Percentiles rank a stretch among this genome's conserved stretches.
Evolutionary conservation across 1,284 basidiomycete species (phyloP).

Genomic region (Fistulinella cinereoalba): DNA sequence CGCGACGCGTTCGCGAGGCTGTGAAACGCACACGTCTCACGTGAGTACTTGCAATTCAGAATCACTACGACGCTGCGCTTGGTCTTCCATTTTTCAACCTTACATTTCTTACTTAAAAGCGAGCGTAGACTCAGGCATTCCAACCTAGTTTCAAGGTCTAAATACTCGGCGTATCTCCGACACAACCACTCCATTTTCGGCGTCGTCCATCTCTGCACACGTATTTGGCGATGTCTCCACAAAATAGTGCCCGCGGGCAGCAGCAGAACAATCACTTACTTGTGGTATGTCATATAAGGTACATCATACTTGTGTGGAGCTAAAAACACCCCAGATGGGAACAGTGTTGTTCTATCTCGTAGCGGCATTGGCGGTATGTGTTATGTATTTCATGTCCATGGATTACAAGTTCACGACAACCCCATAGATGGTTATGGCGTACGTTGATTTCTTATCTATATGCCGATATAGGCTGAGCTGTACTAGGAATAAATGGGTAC

Average conservation of each 20-base stretch:
- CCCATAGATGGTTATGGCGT: constrained; percentile 78
- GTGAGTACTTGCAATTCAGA: no score
- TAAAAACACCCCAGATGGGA: constrained; percentile 43
- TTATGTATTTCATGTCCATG: background rate
- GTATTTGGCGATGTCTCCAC: constrained; percentile 19
- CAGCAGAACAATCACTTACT: constrained; percentile 32
- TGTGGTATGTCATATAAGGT: constrained; percentile 23
- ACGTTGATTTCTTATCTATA: constrained; percentile 15
- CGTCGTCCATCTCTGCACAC: background rate
- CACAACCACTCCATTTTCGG: background rate
- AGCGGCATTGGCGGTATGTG: constrained; percentile 75
- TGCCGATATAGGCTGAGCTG: constrained; percentile 10
- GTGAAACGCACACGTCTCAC: no score
- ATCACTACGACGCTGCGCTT: no score
- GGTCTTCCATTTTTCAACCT: no score
- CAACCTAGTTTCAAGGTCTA: background rate
- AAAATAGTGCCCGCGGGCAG: constrained; percentile 29
- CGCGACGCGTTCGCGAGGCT: no score
- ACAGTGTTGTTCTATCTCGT: constrained; percentile 77
- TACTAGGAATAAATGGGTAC: constrained; percentile 76
- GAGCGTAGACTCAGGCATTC: no score
- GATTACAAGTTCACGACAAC: constrained; percentile 20
- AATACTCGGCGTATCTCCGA: no score
- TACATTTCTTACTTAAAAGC: no score
- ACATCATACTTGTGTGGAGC: background rate